Base-by-base conservation (phyloP, 2,329 filamentous ascomycete species). In the Diaporthe sp. region DNA sequence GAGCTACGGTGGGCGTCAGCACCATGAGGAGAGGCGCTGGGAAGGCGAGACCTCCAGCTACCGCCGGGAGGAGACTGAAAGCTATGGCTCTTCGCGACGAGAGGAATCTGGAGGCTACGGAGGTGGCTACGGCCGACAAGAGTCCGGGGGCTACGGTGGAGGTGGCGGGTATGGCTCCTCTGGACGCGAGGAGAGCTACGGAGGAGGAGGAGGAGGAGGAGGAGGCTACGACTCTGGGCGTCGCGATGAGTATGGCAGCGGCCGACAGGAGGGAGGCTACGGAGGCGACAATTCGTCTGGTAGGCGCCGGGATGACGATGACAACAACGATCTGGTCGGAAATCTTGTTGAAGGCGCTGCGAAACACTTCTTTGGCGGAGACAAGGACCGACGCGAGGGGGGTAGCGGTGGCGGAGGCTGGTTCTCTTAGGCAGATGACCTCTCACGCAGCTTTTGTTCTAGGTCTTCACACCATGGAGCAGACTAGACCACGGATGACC, bases 1-100 rank as follows among this genome's bases (percentile, higher is more conserved):
- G 79, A 85, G 86, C 25, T 84, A 81, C 9, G 88, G 90, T 56
- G 88, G 90, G 8, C 92, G 90, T 75, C 88, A 92, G 78, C 85
- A 90, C 77, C 88, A 86, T 51, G 89, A 88, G 47, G 89, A 92
- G 81, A 85, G 86, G 39, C 86, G 83, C 27, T 87, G 89, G 71
- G 77, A 81, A 27, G 79, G 78, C 39, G 78, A 79, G 76, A 78
- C 55, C 77, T 77, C 25, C 70, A 80, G 47, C 77, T 78, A 70
- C 75, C 76, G 80, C 30, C 73, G 80, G 30, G 78, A 82, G 47
- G 79, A 81, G 75, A 39, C 47, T n/a, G 72, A 79, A 25, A 75
- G 79, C 44, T 78, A 79, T 25, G 79, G 63, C 44, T 47, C 39
- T 15, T 68, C 63, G 8, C 63, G 70, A 25, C 72, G 58, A 6